These are phyloP conservation scores for Colletotrichum lini DNA, from an alignment of 2,329 filamentous ascomycete species.

Conservation along the genomic window DNA sequence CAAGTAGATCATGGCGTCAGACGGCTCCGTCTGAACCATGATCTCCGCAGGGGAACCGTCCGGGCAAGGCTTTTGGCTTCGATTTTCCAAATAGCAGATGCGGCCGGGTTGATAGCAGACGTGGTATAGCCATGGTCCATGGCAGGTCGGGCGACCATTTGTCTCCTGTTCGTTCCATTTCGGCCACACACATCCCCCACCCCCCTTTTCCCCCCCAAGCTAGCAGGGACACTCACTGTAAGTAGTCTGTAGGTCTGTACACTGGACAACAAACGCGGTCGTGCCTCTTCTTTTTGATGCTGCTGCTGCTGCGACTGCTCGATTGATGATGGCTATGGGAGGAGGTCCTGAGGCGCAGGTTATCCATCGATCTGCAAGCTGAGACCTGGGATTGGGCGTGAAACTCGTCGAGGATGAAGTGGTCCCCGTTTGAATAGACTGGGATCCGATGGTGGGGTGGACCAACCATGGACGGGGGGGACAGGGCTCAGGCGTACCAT, in stretches of 20 bases:
- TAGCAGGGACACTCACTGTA: slow-evolving; percentile 6
- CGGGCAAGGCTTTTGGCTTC: slow-evolving; percentile 44
- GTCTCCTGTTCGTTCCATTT: slow-evolving; percentile 25
- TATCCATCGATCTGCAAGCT: slow-evolving; percentile 56
- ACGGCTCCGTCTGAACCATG: slow-evolving; percentile 57
- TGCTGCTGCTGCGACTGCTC: slow-evolving; percentile 15
- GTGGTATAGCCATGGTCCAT: slow-evolving; percentile 31
- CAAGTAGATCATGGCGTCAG: slow-evolving; percentile 57
- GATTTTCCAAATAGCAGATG: slow-evolving; percentile 42
- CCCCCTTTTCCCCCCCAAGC: background rate
- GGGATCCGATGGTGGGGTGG: slow-evolving; percentile 41
- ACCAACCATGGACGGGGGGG: slow-evolving; percentile 18
- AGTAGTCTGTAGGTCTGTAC: background rate
- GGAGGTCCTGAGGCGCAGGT: slow-evolving; percentile 48
- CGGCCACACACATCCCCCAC: background rate
- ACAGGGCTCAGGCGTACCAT: slow-evolving; percentile 45
- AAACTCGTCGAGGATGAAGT: slow-evolving; percentile 53
- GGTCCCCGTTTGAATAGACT: slow-evolving; percentile 39
- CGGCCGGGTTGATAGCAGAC: slow-evolving; percentile 24
- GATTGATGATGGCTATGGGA: slow-evolving; percentile 29
- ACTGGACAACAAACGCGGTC: slow-evolving; percentile 18
- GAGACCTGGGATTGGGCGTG: slow-evolving; percentile 58
- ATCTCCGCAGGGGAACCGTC: slow-evolving; percentile 55
- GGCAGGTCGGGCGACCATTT: slow-evolving; percentile 25
- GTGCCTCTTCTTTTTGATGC: slow-evolving; percentile 2